Percentiles rank a stretch among this genome's conserved stretches.
phyloP scores from a whole-genome alignment of 2,329 filamentous ascomycete genomes.

The Alternaria incomplexa region DNA sequence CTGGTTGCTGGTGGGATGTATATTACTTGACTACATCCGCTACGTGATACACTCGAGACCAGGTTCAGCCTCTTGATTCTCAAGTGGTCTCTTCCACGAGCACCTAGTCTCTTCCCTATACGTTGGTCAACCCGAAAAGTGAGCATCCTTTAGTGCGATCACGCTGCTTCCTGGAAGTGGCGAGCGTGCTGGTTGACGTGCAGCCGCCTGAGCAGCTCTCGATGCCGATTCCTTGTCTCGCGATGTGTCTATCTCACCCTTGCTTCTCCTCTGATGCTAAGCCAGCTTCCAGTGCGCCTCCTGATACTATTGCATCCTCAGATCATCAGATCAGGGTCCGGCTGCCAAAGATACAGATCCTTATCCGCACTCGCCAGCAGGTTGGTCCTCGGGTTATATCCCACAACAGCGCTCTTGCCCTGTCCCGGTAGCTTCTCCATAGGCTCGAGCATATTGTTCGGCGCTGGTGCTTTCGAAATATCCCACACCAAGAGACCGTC shows the following conservation, averaged over 20 bases:
- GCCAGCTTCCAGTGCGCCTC: too few species aligned
- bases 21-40: not conserved
- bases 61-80: not conserved
- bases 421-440: conserved; percentile 67
- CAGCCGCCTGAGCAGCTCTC: not conserved
- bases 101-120: not conserved
- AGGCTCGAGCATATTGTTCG: conserved; percentile 68
- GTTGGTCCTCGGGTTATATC: conserved; percentile 91
- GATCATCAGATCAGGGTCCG: conserved; percentile 52
- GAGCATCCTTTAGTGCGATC: not conserved
- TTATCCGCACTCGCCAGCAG: conserved; percentile 89
- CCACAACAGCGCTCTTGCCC: conserved; percentile 73
- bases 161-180: not conserved
- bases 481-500: conserved; percentile 88
- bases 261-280: not conserved
- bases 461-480: conserved; percentile 58
- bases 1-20: not conserved
- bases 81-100: not conserved
- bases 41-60: not conserved
- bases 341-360: conserved; percentile 64
- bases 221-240: not conserved
- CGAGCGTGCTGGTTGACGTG: not conserved
- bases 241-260: not conserved
- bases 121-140: not conserved
- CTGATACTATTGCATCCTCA: conserved; percentile 11